phyloP scores from a whole-genome alignment of 2,329 filamentous ascomycete genomes.

The Endocalyx cinctus region DNA sequence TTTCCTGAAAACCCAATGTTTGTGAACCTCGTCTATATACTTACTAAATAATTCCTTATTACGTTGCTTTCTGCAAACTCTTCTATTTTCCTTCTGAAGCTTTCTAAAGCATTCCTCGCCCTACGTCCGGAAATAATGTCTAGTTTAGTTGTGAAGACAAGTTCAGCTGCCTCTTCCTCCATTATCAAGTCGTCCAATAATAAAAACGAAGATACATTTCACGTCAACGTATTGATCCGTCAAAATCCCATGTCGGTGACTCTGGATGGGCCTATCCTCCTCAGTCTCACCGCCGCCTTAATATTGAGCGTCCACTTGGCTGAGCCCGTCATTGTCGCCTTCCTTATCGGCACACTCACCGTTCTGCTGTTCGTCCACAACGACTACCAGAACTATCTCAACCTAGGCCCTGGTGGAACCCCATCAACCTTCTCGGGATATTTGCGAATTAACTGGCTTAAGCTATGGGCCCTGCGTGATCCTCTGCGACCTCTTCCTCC shows the following conservation, averaged over 20 bases:
- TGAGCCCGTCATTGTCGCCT: conserved; percentile 41
- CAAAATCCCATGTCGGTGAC: conserved; percentile 51
- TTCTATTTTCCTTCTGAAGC: no score
- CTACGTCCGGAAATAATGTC: no score
- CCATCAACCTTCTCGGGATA: conserved; percentile 71
- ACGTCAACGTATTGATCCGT: conserved; percentile 41
- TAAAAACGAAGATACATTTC: no score
- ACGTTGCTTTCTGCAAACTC: no score
- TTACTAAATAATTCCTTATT: no score
- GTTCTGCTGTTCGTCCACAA: conserved; percentile 52
- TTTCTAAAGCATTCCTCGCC: no score
- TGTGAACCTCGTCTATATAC: no score
- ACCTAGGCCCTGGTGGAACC: conserved; percentile 75
- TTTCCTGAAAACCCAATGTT: no score
- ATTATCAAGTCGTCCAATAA: no score
- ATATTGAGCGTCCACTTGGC: conserved; percentile 49
- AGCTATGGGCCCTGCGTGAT: conserved; percentile 66
- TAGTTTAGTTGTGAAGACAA: no score
- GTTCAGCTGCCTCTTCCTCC: no score
- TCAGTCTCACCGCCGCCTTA: conserved; percentile 39
- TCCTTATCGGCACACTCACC: conserved; percentile 46
- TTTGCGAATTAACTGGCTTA: conserved; percentile 66
- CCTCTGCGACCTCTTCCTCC: conserved; percentile 58
- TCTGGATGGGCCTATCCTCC: conserved; percentile 45
- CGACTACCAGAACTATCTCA: conserved; percentile 72